Base-by-base conservation (phyloP, 2,329 filamentous ascomycete genomes). In the Epichloe gansuensis region DNA sequence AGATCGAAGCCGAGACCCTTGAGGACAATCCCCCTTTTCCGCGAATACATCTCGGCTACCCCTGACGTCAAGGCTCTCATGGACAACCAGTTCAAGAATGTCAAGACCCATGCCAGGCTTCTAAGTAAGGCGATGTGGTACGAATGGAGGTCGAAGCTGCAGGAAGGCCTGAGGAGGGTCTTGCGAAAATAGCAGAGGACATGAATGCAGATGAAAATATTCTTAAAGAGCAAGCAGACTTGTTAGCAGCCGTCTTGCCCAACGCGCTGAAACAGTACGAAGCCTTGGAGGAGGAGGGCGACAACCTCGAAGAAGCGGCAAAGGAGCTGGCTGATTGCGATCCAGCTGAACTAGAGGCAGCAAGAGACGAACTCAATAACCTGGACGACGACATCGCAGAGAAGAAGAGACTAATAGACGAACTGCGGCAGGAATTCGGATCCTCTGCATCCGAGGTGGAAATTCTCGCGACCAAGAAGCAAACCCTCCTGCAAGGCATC, bases 51-150 rank as follows among this genome's bases (percentile, higher is more conserved):
- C 57, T 83, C 84, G 9, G 91, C 91, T 28, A 80, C 87, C 0
- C 81, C 89, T 0, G 88, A 94, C 56, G 83, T 95, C 64, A 90
- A 88, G 62, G 71, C 81, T 3, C 76, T 94, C 50, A 94, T 98
- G 84, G 91, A 98, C 70, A 93, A 88, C 58, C 91, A 97, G 65
- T 93, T 98, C 75, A 93, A 95, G 68, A 96, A 97, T 63, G 86
- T 95, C 68, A 97, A 96, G 73, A 91, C 89, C 0, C 87, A 95
- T 66, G 89, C 91, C 15, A 81, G 93, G 28, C 76, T 96, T 13
- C 75, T 91, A 50, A 96, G 91, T 71, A 96, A 96, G 65, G 89
- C 88, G 53, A 91, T 93, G 74, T 98, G 93, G 93, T 98, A 98
- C 66, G 86, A 91, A 63, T 98, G 93, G 93, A 85, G 93, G 42